phyloP scores from a whole-genome alignment of 2,329 filamentous ascomycete genomes.

The Hansfordia pulvinata region DNA sequence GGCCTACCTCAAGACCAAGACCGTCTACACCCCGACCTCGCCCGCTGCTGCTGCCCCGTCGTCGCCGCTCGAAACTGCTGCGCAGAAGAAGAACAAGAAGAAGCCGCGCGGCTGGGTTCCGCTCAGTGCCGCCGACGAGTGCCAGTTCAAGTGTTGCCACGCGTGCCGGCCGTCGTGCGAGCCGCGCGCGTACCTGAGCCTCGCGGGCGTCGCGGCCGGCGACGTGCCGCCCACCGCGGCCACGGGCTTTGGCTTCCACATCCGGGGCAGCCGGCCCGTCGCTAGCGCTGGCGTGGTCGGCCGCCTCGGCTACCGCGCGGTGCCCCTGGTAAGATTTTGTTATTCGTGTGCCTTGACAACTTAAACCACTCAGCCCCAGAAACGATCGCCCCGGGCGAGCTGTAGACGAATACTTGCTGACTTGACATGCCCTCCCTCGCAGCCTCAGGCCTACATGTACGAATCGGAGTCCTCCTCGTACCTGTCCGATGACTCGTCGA shows the following conservation, averaged over 20 bases:
- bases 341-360: too few relatives aligned
- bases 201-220: constrained; percentile 33
- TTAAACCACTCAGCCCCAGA: too few relatives aligned
- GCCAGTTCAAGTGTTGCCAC: constrained; percentile 35
- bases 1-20: not conserved
- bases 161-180: constrained; percentile 28
- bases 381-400: too few relatives aligned
- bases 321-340: constrained; percentile 20
- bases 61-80: too few relatives aligned
- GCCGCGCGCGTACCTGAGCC: constrained; percentile 32
- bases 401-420: too few relatives aligned
- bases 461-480: too few relatives aligned
- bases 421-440: too few relatives aligned
- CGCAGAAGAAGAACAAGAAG: too few relatives aligned
- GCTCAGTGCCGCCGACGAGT: constrained; percentile 24
- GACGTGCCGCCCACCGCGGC: constrained; percentile 35
- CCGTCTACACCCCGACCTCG: constrained; percentile 9
- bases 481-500: too few relatives aligned
- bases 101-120: constrained; percentile 29
- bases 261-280: constrained; percentile 26
- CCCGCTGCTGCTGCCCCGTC: too few relatives aligned
- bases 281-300: constrained; percentile 22
- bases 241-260: constrained; percentile 37
- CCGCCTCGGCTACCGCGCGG: constrained; percentile 24
- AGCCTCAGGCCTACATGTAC: too few relatives aligned